Conservation (phyloP, 2,329 filamentous ascomycete genomes). For the Fusarium solani-melongenae region DNA sequence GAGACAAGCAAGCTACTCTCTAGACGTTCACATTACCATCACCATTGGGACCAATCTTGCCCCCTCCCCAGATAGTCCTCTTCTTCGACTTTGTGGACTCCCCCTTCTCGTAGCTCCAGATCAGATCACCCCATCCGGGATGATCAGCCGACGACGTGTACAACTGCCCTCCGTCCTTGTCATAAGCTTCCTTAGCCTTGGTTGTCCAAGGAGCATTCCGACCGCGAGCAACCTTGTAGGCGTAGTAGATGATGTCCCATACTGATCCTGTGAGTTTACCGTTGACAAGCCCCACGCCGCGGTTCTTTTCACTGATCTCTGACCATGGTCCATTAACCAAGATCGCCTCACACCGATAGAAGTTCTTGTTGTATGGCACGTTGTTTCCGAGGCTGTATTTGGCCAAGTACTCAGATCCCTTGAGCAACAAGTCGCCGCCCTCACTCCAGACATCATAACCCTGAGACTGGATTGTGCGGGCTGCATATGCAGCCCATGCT, state of each 20-base stretch:
- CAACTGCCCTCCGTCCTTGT: background rate
- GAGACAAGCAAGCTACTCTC: background rate
- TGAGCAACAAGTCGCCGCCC: constrained; percentile 48
- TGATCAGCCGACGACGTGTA: background rate
- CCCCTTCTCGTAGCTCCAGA: background rate
- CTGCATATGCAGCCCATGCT: constrained; percentile 50
- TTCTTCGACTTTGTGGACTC: background rate
- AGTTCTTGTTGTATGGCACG: constrained; percentile 50
- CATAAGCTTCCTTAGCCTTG: background rate
- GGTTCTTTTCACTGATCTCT: background rate
- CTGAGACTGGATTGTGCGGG: constrained; percentile 49
- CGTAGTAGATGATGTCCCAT: constrained; percentile 3
- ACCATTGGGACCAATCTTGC: background rate
- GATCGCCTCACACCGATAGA: constrained; percentile 53
- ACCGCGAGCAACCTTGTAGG: background rate
- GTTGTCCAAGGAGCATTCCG: background rate
- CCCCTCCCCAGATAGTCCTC: constrained; percentile 1
- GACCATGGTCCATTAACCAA: constrained; percentile 53
- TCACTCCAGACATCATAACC: constrained; percentile 49
- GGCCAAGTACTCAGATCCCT: constrained; percentile 52
- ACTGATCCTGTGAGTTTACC: background rate
- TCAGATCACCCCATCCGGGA: constrained; percentile 2
- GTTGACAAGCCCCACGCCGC: background rate
- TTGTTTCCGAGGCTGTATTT: constrained; percentile 51
- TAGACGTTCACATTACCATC: background rate